Percentiles rank a stretch among this genome's conserved stretches.
Conservation (phyloP, 805 yeast species). For the Yarrowia sp. region DNA sequence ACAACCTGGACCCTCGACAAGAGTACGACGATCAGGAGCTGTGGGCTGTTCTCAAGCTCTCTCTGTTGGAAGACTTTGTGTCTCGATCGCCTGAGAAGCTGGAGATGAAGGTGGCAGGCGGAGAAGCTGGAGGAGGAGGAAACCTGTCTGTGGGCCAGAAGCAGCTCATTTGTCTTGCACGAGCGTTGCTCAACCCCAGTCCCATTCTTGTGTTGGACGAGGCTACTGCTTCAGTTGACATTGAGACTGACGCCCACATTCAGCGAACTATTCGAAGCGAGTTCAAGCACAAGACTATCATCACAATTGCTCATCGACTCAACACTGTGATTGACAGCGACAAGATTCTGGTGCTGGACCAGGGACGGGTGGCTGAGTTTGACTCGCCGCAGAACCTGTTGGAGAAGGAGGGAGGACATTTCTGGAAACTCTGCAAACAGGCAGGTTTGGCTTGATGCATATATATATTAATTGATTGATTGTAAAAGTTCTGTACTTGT, state of each 20-base stretch:
- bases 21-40: conserved; percentile 54
- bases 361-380: conserved; percentile 68
- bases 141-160: conserved; percentile 81
- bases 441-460: conserved; percentile 54
- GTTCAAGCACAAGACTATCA: conserved; percentile 66
- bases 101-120: conserved; percentile 57
- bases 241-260: conserved; percentile 69
- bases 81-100: conserved; percentile 42
- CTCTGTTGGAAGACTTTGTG: conserved; percentile 53
- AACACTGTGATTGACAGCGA: conserved; percentile 81
- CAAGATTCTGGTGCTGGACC: conserved; percentile 65
- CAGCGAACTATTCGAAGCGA: conserved; percentile 70
- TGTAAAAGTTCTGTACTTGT: not conserved
- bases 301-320: conserved; percentile 81
- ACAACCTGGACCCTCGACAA: conserved; percentile 75
- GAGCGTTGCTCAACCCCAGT: conserved; percentile 69
- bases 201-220: conserved; percentile 75
- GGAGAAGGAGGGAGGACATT: conserved; percentile 62
- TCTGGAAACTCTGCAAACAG: conserved; percentile 75
- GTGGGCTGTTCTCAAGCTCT: conserved; percentile 63
- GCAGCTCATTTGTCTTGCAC: conserved; percentile 73
- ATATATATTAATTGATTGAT: not conserved
- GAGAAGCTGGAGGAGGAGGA: conserved; percentile 75
- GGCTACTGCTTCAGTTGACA: conserved; percentile 78
- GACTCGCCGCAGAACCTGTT: conserved; percentile 66